A percentile compares a stretch with the other conserved stretches of the same genome.
phyloP scores from a whole-genome alignment of 2,329 filamentous ascomycete genomes.

The Gaeumannomyces tritici region DNA sequence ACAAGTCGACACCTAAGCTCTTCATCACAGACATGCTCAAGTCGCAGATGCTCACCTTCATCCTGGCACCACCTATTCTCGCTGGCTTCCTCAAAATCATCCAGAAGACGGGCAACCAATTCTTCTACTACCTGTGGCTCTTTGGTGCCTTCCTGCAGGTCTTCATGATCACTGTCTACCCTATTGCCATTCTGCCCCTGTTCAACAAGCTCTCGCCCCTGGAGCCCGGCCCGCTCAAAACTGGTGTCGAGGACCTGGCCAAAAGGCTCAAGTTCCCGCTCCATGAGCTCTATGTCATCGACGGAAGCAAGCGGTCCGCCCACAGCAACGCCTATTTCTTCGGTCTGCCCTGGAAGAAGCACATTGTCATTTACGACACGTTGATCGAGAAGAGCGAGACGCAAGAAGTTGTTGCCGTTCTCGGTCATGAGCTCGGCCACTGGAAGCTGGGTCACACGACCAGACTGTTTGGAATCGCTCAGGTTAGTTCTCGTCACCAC shows the following conservation, averaged over 20 bases:
- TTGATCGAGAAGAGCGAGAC: slow-evolving; percentile 90
- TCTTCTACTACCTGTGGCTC: slow-evolving; percentile 97
- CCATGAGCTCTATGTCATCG: slow-evolving; percentile 87
- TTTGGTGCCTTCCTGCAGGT: slow-evolving; percentile 85
- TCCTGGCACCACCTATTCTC: slow-evolving; percentile 77
- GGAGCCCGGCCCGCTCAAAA: slow-evolving; percentile 78
- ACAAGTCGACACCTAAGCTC: slow-evolving; percentile 87
- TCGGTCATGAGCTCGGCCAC: slow-evolving; percentile 93
- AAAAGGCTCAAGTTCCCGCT: slow-evolving; percentile 83
- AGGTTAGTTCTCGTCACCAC: slow-evolving; percentile 40
- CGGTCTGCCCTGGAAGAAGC: slow-evolving; percentile 97
- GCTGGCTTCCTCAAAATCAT: slow-evolving; percentile 90
- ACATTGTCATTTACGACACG: slow-evolving; percentile 99
- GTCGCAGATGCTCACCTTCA: slow-evolving; percentile 70
- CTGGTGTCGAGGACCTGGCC: slow-evolving; percentile 75
- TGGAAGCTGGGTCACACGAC: slow-evolving; percentile 96
- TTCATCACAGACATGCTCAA: slow-evolving; percentile 91
- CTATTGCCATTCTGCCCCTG: slow-evolving; percentile 82
- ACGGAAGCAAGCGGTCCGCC: slow-evolving; percentile 78
- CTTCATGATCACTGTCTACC: slow-evolving; percentile 93
- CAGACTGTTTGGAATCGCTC: slow-evolving; percentile 76
- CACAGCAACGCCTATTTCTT: slow-evolving; percentile 93
- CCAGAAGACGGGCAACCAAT: slow-evolving; percentile 83
- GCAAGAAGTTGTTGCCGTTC: slow-evolving; percentile 86
- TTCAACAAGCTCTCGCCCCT: slow-evolving; percentile 98